phyloP scores from a whole-genome alignment of 75 land plant species.

The Pinus tabuliformis region DNA sequence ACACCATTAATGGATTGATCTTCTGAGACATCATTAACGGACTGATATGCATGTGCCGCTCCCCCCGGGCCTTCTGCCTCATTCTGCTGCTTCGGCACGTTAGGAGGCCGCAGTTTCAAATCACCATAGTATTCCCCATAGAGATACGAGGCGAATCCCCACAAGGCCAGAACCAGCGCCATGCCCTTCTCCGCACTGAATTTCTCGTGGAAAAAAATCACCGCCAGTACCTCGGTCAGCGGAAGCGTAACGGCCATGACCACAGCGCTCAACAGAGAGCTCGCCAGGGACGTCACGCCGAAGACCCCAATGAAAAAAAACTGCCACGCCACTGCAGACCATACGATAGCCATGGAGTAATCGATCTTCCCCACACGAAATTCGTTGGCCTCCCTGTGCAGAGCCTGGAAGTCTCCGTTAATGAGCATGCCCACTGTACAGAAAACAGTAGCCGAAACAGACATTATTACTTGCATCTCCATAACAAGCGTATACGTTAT shows the following conservation, averaged over 20 bases:
- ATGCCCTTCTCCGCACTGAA: conserved; percentile 20
- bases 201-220: conserved; percentile 21
- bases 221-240: conserved; percentile 14
- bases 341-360: conserved; percentile 15
- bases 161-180: conserved; percentile 18
- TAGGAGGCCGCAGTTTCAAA: no score
- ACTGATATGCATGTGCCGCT: no score
- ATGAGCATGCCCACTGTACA: conserved; percentile 22
- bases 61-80: no score
- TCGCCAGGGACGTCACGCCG: conserved; percentile 15
- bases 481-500: conserved; percentile 9
- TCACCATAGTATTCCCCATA: background rate
- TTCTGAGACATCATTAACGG: no score
- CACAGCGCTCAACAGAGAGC: conserved; percentile 18
- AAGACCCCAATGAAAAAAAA: conserved; percentile 12
- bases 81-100: no score
- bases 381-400: conserved; percentile 13
- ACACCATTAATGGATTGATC: no score
- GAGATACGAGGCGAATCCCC: conserved; percentile 23
- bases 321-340: conserved; percentile 13
- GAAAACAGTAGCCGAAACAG: conserved; percentile 13
- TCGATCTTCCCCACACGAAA: conserved; percentile 13
- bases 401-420: conserved; percentile 16
- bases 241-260: conserved; percentile 16
- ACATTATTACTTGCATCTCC: conserved; percentile 18